Conservation (phyloP, 371 early-diverging fungal species). For the Rhizopus delemar region DNA sequence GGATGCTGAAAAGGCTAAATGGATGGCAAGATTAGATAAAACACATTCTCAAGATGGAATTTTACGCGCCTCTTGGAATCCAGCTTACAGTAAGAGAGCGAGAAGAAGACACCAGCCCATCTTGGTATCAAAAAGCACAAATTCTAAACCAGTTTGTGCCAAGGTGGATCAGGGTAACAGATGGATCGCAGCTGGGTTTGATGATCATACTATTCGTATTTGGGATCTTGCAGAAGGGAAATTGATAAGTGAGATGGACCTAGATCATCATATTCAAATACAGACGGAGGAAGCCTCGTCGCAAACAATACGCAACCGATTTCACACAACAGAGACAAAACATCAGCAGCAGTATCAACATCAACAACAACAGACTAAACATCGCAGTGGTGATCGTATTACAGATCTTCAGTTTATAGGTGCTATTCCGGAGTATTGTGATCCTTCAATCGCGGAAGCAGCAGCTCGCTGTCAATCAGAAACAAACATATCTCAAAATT, state of each 20-base stretch:
- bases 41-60: slow-evolving; percentile 6
- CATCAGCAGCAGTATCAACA: not conserved
- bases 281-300: slow-evolving; percentile 1
- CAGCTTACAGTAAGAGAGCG: slow-evolving; percentile 9
- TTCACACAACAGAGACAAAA: not conserved
- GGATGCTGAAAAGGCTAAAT: slow-evolving; percentile 24
- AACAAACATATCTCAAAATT: slow-evolving; percentile 18
- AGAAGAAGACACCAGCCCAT: not conserved
- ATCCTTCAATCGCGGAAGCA: too few species aligned
- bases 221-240: slow-evolving; percentile 27
- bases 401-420: slow-evolving; percentile 21
- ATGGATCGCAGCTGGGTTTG: slow-evolving; percentile 33
- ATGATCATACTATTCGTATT: slow-evolving; percentile 32
- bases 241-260: slow-evolving; percentile 24
- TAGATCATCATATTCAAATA: slow-evolving; percentile 10
- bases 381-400: slow-evolving; percentile 16
- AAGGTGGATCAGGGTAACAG: slow-evolving; percentile 29
- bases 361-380: not conserved
- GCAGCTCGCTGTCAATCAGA: not conserved
- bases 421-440: slow-evolving; percentile 12
- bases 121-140: slow-evolving; percentile 1
- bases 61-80: slow-evolving; percentile 16
- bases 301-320: slow-evolving; percentile 2
- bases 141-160: slow-evolving; percentile 5
- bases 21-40: slow-evolving; percentile 34